A percentile compares a stretch with the other conserved stretches of the same genome.
Evolutionary conservation across 768 basidiomycete genomes (phyloP).

Genomic region (Tylopilus vinaceipallidus): DNA sequence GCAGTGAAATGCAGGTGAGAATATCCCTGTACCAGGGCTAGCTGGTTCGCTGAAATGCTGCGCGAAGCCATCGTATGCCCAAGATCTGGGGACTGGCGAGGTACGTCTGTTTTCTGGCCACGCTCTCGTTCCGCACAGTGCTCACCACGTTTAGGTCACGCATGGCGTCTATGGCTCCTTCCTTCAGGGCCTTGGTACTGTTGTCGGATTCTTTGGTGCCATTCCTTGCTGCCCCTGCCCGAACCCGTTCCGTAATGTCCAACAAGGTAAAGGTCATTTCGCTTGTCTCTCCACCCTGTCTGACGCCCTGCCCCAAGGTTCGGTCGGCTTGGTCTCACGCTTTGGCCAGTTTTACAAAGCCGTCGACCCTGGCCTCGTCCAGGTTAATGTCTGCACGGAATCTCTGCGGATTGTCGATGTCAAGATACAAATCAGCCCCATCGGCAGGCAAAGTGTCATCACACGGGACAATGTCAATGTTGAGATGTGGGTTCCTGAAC

Average conservation of each 20-base stretch:
- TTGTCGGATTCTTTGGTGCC: constrained; percentile 69
- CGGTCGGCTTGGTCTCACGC: constrained; percentile 86
- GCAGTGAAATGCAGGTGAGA: constrained; percentile 82
- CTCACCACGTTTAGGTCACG: constrained; percentile 46
- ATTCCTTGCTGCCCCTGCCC: constrained; percentile 83
- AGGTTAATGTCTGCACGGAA: constrained; percentile 95
- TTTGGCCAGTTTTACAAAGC: constrained; percentile 97
- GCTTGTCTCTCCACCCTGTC: constrained; percentile 5
- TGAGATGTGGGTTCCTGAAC: constrained; percentile 61
- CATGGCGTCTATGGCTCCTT: constrained; percentile 87
- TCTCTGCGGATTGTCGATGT: constrained; percentile 84
- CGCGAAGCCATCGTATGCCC: constrained; percentile 94
- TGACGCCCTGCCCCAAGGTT: constrained; percentile 46
- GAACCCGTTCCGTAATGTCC: constrained; percentile 82
- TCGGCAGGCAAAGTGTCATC: constrained; percentile 86
- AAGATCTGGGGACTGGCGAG: constrained; percentile 75
- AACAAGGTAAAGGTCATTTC: constrained; percentile 57
- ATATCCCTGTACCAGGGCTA: too few relatives aligned
- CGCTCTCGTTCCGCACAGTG: neutral
- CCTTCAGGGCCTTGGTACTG: constrained; percentile 64
- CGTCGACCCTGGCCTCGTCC: constrained; percentile 88
- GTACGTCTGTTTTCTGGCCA: constrained; percentile 27
- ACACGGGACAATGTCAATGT: constrained; percentile 97
- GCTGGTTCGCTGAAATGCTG: too few relatives aligned
- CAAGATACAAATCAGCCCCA: constrained; percentile 91